Evolutionary conservation across 2,329 filamentous ascomycete species (phyloP), one percentile per base, ranked within the genome.

Genomic region (Calonectria crousiana): DNA sequence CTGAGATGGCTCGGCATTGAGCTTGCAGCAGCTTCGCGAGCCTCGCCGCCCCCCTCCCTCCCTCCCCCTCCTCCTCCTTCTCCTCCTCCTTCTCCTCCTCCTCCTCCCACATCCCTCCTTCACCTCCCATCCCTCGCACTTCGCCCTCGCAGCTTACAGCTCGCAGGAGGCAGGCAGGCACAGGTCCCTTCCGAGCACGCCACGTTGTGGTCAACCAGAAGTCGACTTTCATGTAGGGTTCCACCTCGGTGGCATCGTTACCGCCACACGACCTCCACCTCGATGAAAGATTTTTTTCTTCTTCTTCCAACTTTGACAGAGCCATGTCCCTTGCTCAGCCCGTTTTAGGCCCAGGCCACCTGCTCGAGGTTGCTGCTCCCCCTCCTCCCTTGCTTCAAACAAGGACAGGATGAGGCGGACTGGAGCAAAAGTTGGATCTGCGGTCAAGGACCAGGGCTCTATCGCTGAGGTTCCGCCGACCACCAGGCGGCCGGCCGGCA

Each of bases 231-330:
- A 41, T 49, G 72, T 71, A 72, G 75, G 78, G 78, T 80, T 80
- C 78, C 78, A 79, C 78, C 76, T 77, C 75, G 75, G 73, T 80
- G 76, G 75, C 79, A 76, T 72, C 69, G 74, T 78, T 73, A 76
- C 78, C 78, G 78, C 79, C 78, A 80, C 71, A 69, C 71, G 70
- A 65, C 77, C 77, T 80, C 79, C 79, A 80, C 78, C 66, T 78
- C 78, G 74, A 78, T 79, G 76, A 80, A 80, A 80, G 72, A 71
- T 64, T 73, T 75, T 30, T 30, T 32, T 69, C 72, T 79, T 60
- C 67, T 75, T 74, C 66, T 73, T 69, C 62, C 67, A 73, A 67
- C 72, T 69, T 67, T 67, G 51, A 52, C 38, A 65, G 65, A 62
- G 58, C 71, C 70, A 76, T 71, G 67, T 38, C 73, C 69, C 71